These are phyloP conservation scores for Rhodotorula kratochvilovae DNA, from an alignment of 768 basidiomycete species.

Conservation along the genomic window DNA sequence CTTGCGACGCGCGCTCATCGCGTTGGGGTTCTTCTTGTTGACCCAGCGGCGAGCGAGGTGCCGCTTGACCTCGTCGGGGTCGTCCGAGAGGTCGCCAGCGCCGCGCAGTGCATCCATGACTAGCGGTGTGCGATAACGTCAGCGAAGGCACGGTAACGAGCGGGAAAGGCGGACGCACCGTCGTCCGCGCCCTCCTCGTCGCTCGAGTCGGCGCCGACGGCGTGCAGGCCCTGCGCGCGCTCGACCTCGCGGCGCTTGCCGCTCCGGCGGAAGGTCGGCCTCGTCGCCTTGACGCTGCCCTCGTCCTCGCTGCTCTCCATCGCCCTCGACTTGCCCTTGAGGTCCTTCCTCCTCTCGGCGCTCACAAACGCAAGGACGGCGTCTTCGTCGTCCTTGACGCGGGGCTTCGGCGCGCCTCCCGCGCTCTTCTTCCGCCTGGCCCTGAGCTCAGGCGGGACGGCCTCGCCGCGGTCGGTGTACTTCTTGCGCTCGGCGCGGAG, in stretches of 20 bases:
- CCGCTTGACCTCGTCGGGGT: background rate
- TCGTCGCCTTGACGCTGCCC: background rate
- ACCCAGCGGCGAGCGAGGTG: slow-evolving; percentile 30
- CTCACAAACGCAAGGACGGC: background rate
- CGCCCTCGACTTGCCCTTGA: background rate
- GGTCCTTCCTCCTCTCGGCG: background rate
- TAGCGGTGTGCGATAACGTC: background rate
- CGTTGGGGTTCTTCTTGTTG: slow-evolving; percentile 7
- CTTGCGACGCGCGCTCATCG: slow-evolving; percentile 7
- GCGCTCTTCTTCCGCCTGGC: background rate
- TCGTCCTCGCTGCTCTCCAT: background rate
- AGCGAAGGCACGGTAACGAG: background rate
- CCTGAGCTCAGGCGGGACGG: background rate
- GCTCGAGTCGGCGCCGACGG: background rate
- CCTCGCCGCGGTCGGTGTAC: background rate
- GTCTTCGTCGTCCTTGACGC: slow-evolving; percentile 5
- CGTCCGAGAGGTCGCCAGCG: background rate
- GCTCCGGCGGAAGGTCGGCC: background rate
- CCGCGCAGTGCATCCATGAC: background rate
- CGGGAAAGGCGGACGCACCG: background rate
- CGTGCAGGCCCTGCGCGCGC: too few relatives aligned
- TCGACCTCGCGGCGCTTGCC: background rate
- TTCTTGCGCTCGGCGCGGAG: background rate
- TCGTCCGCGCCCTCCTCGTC: background rate
- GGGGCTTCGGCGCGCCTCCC: background rate